Percentiles rank a stretch among this genome's conserved stretches.
Conservation (phyloP, 2,329 filamentous ascomycete genomes). For the Shiraia sp. region DNA sequence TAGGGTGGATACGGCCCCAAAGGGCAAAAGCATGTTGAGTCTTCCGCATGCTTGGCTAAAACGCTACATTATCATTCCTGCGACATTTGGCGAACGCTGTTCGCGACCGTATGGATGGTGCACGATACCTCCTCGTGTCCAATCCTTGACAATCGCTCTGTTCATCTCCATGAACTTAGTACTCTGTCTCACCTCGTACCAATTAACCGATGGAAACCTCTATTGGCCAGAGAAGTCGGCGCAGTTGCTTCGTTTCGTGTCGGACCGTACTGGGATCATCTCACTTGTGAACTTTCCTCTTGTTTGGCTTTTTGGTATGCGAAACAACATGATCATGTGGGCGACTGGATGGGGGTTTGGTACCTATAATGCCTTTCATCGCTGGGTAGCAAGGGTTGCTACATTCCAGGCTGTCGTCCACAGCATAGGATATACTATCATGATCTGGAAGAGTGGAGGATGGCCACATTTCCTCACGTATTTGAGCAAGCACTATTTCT, state of each 20-base stretch:
- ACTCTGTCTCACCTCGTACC: conserved; percentile 52
- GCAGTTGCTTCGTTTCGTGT: conserved; percentile 60
- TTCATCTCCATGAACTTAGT: conserved; percentile 53
- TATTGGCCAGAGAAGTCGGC: conserved; percentile 42
- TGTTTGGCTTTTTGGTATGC: conserved; percentile 68
- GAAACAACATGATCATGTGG: conserved; percentile 70
- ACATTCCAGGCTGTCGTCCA: conserved; percentile 67
- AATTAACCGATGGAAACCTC: conserved; percentile 51
- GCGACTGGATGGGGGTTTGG: conserved; percentile 70
- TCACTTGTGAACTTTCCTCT: conserved; percentile 66
- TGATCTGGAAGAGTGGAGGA: conserved; percentile 46
- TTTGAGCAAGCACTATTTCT: conserved; percentile 55
- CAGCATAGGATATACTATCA: conserved; percentile 61
- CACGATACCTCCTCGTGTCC: conserved; percentile 54
- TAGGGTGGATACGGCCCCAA: background rate
- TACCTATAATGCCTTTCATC: conserved; percentile 69
- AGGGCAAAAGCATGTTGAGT: conserved; percentile 1
- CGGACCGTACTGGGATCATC: conserved; percentile 67
- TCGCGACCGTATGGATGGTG: conserved; percentile 49
- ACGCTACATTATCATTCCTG: conserved; percentile 48
- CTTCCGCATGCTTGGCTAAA: conserved; percentile 21
- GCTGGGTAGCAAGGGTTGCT: conserved; percentile 66
- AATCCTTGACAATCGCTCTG: conserved; percentile 49
- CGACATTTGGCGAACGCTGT: conserved; percentile 48
- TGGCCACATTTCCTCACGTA: conserved; percentile 44